A percentile compares a stretch with the other conserved stretches of the same genome.
Evolutionary conservation across 345 rosid genomes (phyloP).

Genomic region (Fremontodendron californicum): DNA sequence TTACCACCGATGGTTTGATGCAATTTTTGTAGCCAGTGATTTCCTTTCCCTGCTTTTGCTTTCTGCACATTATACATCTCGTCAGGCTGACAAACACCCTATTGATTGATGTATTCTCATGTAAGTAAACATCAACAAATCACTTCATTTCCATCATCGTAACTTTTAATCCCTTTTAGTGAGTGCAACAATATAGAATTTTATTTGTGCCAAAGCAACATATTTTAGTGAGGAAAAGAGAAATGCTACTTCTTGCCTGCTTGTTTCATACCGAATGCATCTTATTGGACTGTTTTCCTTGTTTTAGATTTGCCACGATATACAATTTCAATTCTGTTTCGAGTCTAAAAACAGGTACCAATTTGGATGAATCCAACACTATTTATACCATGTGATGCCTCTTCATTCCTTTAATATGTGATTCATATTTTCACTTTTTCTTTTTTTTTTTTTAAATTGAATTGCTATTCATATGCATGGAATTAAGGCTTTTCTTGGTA

Average conservation of each 20-base stretch:
- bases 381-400: neutral
- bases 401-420: neutral
- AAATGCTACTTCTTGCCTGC: neutral
- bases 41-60: constrained; percentile 89
- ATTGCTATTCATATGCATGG: neutral
- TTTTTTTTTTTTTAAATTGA: neutral
- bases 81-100: constrained; percentile 93
- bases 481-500: too few species aligned
- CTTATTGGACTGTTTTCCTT: constrained; percentile 6
- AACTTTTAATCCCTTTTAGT: neutral
- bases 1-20: constrained; percentile 98
- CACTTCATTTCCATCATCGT: neutral
- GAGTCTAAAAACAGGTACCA: neutral
- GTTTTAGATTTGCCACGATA: neutral
- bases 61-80: constrained; percentile 93
- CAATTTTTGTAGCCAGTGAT: constrained; percentile 90
- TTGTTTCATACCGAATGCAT: neutral
- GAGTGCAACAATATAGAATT: neutral
- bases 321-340: neutral
- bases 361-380: neutral
- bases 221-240: neutral
- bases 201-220: neutral
- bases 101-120: constrained; percentile 45
- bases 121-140: constrained; percentile 25
- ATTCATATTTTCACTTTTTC: neutral